Conservation (phyloP, 495 filamentous ascomycete species). For the Penicillium soppii region DNA sequence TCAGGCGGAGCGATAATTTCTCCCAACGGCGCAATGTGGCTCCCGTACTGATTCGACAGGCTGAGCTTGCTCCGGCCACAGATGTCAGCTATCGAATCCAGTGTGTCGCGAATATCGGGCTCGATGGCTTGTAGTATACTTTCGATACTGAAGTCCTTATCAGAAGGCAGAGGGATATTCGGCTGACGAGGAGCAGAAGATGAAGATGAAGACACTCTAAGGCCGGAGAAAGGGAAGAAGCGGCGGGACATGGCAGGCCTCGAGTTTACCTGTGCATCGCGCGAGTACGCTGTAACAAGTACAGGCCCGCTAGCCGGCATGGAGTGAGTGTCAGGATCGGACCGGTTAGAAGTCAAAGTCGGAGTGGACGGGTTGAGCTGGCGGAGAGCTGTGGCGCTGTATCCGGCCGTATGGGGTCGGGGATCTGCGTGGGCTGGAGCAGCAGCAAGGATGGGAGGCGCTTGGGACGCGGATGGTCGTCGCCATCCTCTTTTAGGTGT, state of each 20-base stretch:
- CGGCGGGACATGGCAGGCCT: constrained; percentile 36
- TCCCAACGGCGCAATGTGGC: constrained; percentile 61
- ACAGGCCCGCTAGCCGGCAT: constrained; percentile 41
- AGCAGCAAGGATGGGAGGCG: constrained; percentile 20
- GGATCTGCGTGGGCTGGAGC: constrained; percentile 21
- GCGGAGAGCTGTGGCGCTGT: constrained; percentile 30
- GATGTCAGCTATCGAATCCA: constrained; percentile 65
- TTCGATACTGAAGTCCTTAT: constrained; percentile 59
- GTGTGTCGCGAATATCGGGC: constrained; percentile 53
- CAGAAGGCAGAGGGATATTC: constrained; percentile 35
- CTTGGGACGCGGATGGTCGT: constrained; percentile 26
- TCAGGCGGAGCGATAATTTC: constrained; percentile 48
- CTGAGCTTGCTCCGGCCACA: constrained; percentile 61
- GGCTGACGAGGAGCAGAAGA: constrained; percentile 22
- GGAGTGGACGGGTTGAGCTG: constrained; percentile 27
- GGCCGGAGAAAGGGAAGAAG: constrained; percentile 28
- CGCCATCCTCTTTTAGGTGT: constrained; percentile 31
- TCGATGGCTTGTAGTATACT: constrained; percentile 59
- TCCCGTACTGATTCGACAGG: constrained; percentile 62
- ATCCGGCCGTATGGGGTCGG: constrained; percentile 22
- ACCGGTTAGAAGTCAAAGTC: constrained; percentile 26
- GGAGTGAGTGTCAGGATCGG: constrained; percentile 15
- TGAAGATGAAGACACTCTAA: constrained; percentile 14
- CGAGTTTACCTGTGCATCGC: constrained; percentile 26
- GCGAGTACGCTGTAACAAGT: constrained; percentile 45